These are phyloP conservation scores for Neurospora sp. DNA, from an alignment of 495 filamentous ascomycete genomes.

Conservation along the genomic window DNA sequence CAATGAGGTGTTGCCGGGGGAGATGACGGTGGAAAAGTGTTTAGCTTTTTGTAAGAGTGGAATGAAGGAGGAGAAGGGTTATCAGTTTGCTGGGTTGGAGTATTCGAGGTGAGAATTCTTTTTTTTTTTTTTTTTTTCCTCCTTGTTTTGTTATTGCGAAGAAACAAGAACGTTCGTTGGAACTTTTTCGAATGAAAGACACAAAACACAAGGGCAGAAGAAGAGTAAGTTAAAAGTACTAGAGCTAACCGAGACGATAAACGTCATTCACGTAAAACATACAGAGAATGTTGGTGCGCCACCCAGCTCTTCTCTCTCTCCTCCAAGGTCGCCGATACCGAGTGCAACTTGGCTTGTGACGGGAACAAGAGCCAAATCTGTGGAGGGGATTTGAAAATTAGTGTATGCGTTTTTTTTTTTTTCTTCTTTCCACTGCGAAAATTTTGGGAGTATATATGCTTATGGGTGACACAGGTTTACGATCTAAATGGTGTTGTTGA, in stretches of 20 bases:
- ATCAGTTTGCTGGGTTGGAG: conserved; percentile 37
- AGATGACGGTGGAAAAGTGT: conserved; percentile 35
- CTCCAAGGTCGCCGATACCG: conserved; percentile 20
- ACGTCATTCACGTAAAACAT: too few relatives aligned
- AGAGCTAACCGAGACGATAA: too few relatives aligned
- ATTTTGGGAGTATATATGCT: not conserved
- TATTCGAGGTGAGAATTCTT: conserved; percentile 26
- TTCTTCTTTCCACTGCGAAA: not conserved
- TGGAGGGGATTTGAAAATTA: conserved; percentile 33
- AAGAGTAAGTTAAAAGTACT: too few relatives aligned
- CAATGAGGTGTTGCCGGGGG: conserved; percentile 14
- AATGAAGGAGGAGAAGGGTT: conserved; percentile 3
- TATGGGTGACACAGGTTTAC: conserved; percentile 5
- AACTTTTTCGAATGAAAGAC: not conserved
- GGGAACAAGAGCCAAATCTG: conserved; percentile 33
- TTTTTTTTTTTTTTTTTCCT: too few relatives aligned
- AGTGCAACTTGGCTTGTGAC: conserved; percentile 35
- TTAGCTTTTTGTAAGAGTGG: conserved; percentile 27
- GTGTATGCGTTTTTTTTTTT: conserved; percentile 5
- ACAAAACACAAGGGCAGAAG: too few relatives aligned
- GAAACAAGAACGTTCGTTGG: not conserved
- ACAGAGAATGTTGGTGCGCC: conserved; percentile 43
- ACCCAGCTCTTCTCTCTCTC: conserved; percentile 23
- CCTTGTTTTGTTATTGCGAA: too few relatives aligned
- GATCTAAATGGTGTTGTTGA: not conserved